phyloP scores from a whole-genome alignment of 352 stramenopile genomes.

The Phytopythium delawarense region DNA sequence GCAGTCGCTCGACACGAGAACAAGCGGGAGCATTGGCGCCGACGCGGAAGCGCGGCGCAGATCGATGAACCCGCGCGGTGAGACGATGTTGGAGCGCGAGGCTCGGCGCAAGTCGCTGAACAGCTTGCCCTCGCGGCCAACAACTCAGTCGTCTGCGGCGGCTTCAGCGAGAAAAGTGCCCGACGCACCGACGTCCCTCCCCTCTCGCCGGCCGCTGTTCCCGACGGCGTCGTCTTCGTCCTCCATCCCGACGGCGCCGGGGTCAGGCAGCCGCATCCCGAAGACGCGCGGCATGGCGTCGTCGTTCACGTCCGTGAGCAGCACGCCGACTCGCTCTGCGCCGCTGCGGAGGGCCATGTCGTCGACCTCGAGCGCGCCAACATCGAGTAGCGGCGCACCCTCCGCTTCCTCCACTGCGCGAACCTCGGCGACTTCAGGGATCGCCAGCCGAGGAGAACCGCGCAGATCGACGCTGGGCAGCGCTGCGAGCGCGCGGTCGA shows the following conservation, averaged over 20 bases:
- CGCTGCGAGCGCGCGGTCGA: constrained; percentile 10
- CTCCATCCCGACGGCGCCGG: constrained; percentile 3
- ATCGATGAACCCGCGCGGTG: constrained; percentile 10
- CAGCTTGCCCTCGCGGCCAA: constrained; percentile 26
- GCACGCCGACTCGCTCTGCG: constrained; percentile 18
- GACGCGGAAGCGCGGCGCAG: constrained; percentile 3
- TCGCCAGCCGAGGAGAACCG: constrained; percentile 12
- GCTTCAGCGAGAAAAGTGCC: constrained; percentile 13
- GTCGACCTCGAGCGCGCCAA: constrained; percentile 2
- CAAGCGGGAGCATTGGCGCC: background rate
- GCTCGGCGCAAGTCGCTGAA: constrained; percentile 41
- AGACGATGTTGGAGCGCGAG: constrained; percentile 25
- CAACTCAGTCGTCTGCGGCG: constrained; percentile 11
- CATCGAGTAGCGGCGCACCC: background rate
- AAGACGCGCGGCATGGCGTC: constrained; percentile 11
- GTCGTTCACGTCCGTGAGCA: constrained; percentile 10
- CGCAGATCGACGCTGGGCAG: constrained; percentile 12
- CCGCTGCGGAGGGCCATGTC: constrained; percentile 16
- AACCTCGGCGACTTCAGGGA: constrained; percentile 6
- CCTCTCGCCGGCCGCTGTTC: constrained; percentile 6
- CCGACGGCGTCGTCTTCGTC: constrained; percentile 3
- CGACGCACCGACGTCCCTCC: constrained; percentile 13
- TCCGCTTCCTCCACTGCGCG: constrained; percentile 3
- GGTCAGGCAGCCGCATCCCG: constrained; percentile 6
- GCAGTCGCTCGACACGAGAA: constrained; percentile 4